Base-by-base conservation (phyloP, 2,329 filamentous ascomycete species). In the Xylariaceae sp. region DNA sequence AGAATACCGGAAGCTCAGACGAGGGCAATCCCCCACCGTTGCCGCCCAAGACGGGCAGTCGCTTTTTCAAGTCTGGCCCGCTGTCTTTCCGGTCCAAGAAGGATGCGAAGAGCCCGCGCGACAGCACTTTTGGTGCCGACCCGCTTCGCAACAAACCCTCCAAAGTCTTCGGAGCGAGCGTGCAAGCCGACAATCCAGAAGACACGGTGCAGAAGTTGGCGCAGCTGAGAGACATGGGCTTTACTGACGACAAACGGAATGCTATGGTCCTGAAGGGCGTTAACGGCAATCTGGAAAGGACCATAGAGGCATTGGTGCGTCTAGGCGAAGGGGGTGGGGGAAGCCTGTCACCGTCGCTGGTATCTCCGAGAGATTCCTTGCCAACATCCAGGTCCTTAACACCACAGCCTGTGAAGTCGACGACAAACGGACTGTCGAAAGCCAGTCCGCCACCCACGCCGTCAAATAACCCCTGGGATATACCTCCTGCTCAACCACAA, bases 181-280 rank as follows among this genome's bases (percentile, higher is more conserved):
- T 92, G 17, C 72, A 70, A 24, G 60, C 64, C 29, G 67, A 70
- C 32, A 60, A 51, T 15, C 45, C 55, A 29, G 69, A 83, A 45
- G 77, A 79, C 37, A 70, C 80, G 35, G 86, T 93, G 27, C 69
- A 72, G 31, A 96, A 96, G 57, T 60, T 96, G 55, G 67, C 69
- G 3, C 79, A 77, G 33, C 63, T 98, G 37, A 75, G 79, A 35
- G 88, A 95, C 36, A 94, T 96, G 88, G 92, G 92, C 0, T 98
- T 98, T 50, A 67, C 65, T 4, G 88, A 98, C 53, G 78, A 82
- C 26, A 84, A 82, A 47, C 77, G 83, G 38, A 96, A 95, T 52
- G 70, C 77, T 4, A 77, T 82, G 33, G 78, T 95, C 17, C 64
- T 98, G 13, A 89, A 88, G 54, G 83, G 83, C 3, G 71, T 93